A percentile compares a stretch with the other conserved stretches of the same genome.
Evolutionary conservation across 2,329 filamentous ascomycete genomes (phyloP).

Genomic region (Emmonsiellopsis sp.): DNA sequence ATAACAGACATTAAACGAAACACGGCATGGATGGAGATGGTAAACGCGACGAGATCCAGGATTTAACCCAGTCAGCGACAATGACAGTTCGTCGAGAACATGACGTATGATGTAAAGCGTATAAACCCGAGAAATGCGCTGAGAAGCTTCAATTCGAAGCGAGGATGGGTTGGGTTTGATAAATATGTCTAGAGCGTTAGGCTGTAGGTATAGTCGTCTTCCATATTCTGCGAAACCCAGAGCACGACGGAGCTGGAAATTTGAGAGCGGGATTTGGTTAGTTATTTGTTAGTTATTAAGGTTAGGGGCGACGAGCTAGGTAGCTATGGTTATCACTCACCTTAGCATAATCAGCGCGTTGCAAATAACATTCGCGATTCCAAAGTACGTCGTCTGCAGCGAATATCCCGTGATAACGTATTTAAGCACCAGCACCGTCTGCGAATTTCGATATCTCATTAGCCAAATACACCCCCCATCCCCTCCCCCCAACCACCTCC

Average conservation of each 20-base stretch:
- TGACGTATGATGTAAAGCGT: too few relatives aligned
- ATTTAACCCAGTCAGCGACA: too few relatives aligned
- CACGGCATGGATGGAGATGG: too few relatives aligned
- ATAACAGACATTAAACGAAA: too few relatives aligned
- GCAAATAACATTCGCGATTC: constrained; percentile 56
- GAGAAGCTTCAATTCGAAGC: too few relatives aligned
- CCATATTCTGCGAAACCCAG: constrained; percentile 64
- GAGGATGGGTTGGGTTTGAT: neutral
- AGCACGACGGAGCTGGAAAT: constrained; percentile 50
- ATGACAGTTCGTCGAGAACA: too few relatives aligned
- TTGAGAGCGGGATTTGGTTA: neutral
- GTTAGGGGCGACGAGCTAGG: too few relatives aligned
- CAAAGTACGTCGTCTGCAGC: constrained; percentile 57
- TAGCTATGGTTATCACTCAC: constrained; percentile 31
- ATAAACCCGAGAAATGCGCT: too few relatives aligned
- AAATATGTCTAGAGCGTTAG: constrained; percentile 48
- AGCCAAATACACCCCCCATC: neutral
- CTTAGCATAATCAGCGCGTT: constrained; percentile 60
- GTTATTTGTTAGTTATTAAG: neutral
- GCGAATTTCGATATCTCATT: neutral
- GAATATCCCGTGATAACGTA: constrained; percentile 53
- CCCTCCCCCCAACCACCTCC: too few relatives aligned
- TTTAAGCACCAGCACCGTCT: constrained; percentile 59
- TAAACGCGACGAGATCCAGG: too few relatives aligned
- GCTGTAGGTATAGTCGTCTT: constrained; percentile 64